These are phyloP conservation scores for Cyberlindnera samutprakarnensis DNA, from an alignment of 805 yeast genomes.

Conservation along the genomic window DNA sequence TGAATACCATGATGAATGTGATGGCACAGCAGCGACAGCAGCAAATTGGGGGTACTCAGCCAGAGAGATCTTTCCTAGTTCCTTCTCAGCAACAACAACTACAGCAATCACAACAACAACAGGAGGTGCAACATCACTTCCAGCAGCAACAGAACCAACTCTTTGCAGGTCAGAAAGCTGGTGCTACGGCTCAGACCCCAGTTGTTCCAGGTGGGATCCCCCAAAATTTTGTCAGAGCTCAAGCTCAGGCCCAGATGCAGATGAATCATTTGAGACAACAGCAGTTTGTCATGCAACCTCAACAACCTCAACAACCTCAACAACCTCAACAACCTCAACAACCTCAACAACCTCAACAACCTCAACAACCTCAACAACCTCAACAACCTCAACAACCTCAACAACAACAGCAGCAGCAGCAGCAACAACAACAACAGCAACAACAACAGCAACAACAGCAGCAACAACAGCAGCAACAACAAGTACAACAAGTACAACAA, in stretches of 20 bases:
- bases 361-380: constrained; percentile 29
- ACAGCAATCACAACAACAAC: constrained; percentile 21
- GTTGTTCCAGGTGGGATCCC: constrained; percentile 6
- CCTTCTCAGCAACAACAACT: constrained; percentile 6
- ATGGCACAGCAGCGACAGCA: constrained; percentile 3
- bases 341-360: constrained; percentile 3
- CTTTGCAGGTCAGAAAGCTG: constrained; percentile 14
- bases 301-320: constrained; percentile 27
- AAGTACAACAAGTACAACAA: constrained; percentile 23
- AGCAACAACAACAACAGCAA: constrained; percentile 4
- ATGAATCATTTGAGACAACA: constrained; percentile 44
- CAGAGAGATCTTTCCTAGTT: constrained; percentile 11
- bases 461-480: constrained; percentile 36
- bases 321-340: constrained; percentile 1
- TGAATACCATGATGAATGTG: constrained; percentile 2
- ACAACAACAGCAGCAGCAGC: constrained; percentile 1
- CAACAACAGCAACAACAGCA: constrained; percentile 32
- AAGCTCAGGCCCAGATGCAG: constrained; percentile 38
- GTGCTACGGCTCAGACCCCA: constrained; percentile 1
- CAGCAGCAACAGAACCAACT: constrained; percentile 23
- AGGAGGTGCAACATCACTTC: constrained; percentile 20
- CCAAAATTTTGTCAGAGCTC: constrained; percentile 21
- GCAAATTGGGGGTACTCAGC: constrained; percentile 5
- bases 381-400: constrained; percentile 30
- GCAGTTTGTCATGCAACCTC: constrained; percentile 22